Evolutionary conservation across 208 protist genomes (phyloP).

Genomic region (Crithidia expoeki): DNA sequence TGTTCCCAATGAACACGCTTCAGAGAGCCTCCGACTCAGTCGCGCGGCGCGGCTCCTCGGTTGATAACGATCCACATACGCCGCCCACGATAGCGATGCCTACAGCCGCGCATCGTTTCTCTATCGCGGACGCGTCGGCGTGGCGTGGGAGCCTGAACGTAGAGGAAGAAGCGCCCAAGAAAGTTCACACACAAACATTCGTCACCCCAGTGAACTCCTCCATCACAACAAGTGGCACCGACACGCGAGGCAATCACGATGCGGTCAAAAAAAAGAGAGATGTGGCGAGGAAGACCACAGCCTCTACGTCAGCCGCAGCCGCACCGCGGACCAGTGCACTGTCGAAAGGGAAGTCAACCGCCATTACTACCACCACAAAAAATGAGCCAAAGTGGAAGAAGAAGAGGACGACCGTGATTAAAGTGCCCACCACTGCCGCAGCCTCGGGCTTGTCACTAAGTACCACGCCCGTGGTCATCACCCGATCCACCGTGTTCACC

Average conservation of each 20-base stretch:
- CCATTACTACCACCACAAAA: not conserved
- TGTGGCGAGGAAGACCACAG: not conserved
- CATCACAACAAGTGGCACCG: not conserved
- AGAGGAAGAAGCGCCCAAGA: not conserved
- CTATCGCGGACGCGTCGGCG: not conserved
- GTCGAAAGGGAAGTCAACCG: not conserved
- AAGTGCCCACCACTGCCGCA: not conserved
- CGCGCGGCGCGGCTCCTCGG: not conserved
- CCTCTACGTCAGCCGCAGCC: not conserved
- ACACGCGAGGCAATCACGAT: not conserved
- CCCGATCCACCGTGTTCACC: constrained; percentile 2
- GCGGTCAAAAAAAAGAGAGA: not conserved
- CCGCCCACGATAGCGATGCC: not conserved
- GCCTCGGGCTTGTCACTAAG: not conserved
- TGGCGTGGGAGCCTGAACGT: constrained; percentile 16
- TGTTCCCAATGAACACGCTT: not conserved
- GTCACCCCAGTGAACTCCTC: not conserved
- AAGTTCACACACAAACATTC: not conserved
- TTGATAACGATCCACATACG: not conserved
- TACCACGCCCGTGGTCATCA: constrained; percentile 1
- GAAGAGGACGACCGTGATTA: not conserved
- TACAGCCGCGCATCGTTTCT: not conserved
- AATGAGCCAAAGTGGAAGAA: not conserved
- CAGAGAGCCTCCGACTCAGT: not conserved
- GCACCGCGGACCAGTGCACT: not conserved